These are phyloP conservation scores for Plantago elongata DNA, from an alignment of 257 asterid genomes.

Conservation along the genomic window DNA sequence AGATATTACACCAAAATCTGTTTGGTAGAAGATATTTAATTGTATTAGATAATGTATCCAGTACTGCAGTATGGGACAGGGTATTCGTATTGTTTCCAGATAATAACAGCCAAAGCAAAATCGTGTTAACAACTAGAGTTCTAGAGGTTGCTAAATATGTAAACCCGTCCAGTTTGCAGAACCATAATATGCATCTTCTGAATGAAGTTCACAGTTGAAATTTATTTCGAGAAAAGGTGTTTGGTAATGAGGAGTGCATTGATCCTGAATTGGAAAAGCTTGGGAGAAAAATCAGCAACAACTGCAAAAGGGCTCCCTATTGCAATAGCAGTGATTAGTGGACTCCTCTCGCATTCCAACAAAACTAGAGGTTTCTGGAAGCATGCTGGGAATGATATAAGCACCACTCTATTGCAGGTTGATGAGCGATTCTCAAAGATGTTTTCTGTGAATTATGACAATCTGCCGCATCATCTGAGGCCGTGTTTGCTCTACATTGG, in stretches of 20 bases:
- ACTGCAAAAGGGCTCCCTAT: conserved; percentile 6
- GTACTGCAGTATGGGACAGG: not conserved
- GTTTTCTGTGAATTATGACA: conserved; percentile 17
- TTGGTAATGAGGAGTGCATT: not conserved
- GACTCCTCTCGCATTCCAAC: not conserved
- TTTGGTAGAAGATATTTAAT: conserved; percentile 4
- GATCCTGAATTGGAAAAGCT: not conserved
- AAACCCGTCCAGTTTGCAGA: not conserved
- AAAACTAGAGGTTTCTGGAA: not conserved
- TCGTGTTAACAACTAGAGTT: conserved; percentile 19
- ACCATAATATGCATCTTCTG: conserved; percentile 15
- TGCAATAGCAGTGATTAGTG: not conserved
- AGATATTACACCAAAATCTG: not conserved
- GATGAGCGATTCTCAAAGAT: not conserved
- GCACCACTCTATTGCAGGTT: not conserved
- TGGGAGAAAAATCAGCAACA: not conserved
- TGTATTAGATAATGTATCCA: conserved; percentile 15
- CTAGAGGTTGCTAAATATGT: conserved; percentile 1
- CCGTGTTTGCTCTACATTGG: conserved; percentile 14
- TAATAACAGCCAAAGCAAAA: conserved; percentile 1
- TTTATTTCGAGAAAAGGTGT: conserved; percentile 7
- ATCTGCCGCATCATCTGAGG: conserved; percentile 22
- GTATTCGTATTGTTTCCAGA: conserved; percentile 1
- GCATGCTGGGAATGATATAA: not conserved
- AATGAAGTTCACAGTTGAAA: conserved; percentile 10